Evolutionary conservation across 176 grass and related monocot species (phyloP), one percentile per base, ranked within the genome.

Genomic region (Puccinellia tenuiflora): DNA sequence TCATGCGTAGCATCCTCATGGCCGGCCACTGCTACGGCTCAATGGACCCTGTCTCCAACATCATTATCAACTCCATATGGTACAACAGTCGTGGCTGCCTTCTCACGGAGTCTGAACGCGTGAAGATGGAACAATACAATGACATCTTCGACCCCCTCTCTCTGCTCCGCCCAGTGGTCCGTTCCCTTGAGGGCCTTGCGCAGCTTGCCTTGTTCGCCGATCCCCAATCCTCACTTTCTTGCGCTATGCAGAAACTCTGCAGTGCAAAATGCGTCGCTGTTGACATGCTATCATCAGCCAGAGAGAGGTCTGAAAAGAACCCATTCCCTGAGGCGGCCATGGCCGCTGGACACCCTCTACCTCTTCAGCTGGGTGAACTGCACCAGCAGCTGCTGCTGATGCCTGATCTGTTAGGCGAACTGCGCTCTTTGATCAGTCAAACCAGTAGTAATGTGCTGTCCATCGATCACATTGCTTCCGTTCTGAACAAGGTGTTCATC

Each of bases 21-120:
- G 40, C 68, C 3, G 68, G 68, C 11, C 68, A 72, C 68, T 72
- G 40, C 68, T 46, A 72, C 1, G 68, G 68, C 24, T 47, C 13
- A 6, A 72, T 72, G 68, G 68, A 72, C 40, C 68, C 22, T 29
- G 1, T 72, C 22, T 72, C 14, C 22, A 72, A 72, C 68, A 72
- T 72, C 68, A 29, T 72, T 42, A 14, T 72, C 68, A 46, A 72
- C 68, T 72, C 40, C 14, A 72, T 72, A 24, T 72, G 68, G 68
- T 72, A 72, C 68, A 2, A 72, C 14, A 47, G 0, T 0, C n/a
- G 21, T 6, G 22, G 22, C 67, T 46, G n/a, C 39, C 6, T 0
- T 9, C 40, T 46, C 20, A 7, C 42, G 9, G 68, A 9, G 15
- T 26, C 68, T 72, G 24, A 28, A 14, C 6, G 6, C 7, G 5